Evolutionary conservation across 345 rosid genomes (phyloP).

Genomic region (Erodium maritimum): DNA sequence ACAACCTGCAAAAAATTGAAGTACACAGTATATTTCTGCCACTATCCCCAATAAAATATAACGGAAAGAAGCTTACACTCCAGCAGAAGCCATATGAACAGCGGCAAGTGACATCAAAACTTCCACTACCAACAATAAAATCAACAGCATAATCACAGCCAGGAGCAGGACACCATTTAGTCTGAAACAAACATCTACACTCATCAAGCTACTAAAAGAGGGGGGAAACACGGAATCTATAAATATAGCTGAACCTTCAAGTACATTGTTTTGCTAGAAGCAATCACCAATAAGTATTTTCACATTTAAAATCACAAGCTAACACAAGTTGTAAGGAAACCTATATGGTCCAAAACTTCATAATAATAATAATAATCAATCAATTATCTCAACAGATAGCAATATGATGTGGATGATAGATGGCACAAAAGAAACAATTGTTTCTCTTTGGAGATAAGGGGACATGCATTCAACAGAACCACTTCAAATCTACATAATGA

Average conservation of each 20-base stretch:
- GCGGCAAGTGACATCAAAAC: conserved; percentile 64
- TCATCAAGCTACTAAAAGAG: background rate
- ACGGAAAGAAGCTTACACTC: conserved; percentile 42
- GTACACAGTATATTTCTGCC: too few relatives aligned
- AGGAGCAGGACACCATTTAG: conserved; percentile 99
- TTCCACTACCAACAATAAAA: conserved; percentile 65
- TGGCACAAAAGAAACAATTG: background rate
- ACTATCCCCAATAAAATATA: too few relatives aligned
- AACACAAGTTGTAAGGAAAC: background rate
- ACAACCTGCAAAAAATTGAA: too few relatives aligned
- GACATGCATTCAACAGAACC: background rate
- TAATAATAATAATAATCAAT: background rate
- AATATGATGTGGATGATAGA: background rate
- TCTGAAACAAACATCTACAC: conserved; percentile 20
- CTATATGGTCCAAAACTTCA: background rate
- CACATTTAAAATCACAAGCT: background rate
- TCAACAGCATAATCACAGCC: conserved; percentile 89
- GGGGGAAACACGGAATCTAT: too few relatives aligned
- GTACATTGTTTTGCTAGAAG: background rate
- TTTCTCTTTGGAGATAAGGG: background rate
- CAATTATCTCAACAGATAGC: background rate
- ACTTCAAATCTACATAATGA: background rate
- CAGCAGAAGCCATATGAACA: conserved; percentile 85
- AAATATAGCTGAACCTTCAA: too few relatives aligned
- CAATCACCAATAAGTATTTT: background rate